Evolutionary conservation across 805 yeast species (phyloP).

Genomic region (Spathaspora boniae): DNA sequence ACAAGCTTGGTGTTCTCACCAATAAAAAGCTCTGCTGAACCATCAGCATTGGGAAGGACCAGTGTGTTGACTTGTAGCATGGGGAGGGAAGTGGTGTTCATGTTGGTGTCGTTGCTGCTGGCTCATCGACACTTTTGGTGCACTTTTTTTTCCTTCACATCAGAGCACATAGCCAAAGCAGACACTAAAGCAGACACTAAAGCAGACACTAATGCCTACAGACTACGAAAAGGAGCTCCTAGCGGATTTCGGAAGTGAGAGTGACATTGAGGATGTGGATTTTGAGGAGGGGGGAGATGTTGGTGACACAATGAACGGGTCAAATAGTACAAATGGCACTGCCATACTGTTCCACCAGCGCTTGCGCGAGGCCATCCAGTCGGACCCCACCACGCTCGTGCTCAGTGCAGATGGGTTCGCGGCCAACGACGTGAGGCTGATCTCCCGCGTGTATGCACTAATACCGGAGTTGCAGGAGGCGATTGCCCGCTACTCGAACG

Average conservation of each 20-base stretch:
- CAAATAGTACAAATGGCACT: too few species aligned
- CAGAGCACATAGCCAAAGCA: neutral
- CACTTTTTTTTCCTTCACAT: constrained; percentile 2
- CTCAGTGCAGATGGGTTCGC: too few species aligned
- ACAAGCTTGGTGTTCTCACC: constrained; percentile 53
- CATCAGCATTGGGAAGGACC: constrained; percentile 64
- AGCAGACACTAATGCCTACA: constrained; percentile 10
- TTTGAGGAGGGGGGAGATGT: too few species aligned
- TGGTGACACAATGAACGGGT: too few species aligned
- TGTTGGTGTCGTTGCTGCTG: neutral
- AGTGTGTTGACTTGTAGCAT: constrained; percentile 20
- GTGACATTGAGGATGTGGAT: constrained; percentile 15
- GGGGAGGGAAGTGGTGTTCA: neutral
- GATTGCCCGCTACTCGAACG: constrained; percentile 18
- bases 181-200: neutral
- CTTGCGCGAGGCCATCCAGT: too few species aligned
- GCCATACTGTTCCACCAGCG: too few species aligned
- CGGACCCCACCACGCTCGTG: constrained; percentile 1
- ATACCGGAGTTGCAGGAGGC: constrained; percentile 22
- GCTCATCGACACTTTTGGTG: constrained; percentile 6
- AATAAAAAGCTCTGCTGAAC: constrained; percentile 62
- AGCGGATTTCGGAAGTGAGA: constrained; percentile 36
- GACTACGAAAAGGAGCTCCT: constrained; percentile 42
- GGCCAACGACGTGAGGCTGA: too few species aligned
- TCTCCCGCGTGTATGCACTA: constrained; percentile 20